Percentiles rank a stretch among this genome's conserved stretches.
Evolutionary conservation across 305 asterid species (phyloP).

Genomic region (Fraxinus nigra): DNA sequence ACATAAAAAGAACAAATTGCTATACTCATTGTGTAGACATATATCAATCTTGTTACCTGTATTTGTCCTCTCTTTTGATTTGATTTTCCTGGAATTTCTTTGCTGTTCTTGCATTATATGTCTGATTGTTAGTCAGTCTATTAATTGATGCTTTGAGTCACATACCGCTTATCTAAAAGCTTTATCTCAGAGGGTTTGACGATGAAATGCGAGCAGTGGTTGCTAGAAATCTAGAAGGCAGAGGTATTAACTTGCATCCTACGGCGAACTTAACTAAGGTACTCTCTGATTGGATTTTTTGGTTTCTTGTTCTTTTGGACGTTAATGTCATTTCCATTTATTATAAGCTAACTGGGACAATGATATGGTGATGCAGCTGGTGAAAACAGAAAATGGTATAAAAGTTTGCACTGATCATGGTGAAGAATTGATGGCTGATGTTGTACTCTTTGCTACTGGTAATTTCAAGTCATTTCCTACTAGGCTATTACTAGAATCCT

Average conservation of each 20-base stretch:
- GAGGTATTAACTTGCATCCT: constrained; percentile 92
- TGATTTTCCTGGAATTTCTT: neutral
- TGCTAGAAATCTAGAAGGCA: constrained; percentile 92
- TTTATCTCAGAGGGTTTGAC: constrained; percentile 84
- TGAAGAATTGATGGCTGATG: constrained; percentile 85
- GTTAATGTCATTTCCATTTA: constrained; percentile 11
- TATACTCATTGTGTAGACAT: neutral
- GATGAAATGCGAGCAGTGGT: constrained; percentile 92
- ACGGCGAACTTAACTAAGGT: constrained; percentile 79
- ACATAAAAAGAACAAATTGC: neutral
- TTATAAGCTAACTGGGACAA: constrained; percentile 14
- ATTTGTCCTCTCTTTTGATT: neutral
- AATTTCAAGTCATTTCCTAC: constrained; percentile 24
- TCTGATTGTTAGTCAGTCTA: constrained; percentile 10
- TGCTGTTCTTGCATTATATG: neutral
- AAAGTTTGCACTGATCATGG: constrained; percentile 81
- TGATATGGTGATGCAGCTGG: constrained; percentile 57
- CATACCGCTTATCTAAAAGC: constrained; percentile 7
- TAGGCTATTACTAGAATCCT: neutral
- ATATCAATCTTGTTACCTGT: neutral
- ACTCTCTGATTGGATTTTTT: constrained; percentile 16
- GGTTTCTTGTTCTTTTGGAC: neutral
- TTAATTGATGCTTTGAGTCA: constrained; percentile 11
- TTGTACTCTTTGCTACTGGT: constrained; percentile 98
- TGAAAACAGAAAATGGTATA: constrained; percentile 69